Evolutionary conservation across 306 rosid species (phyloP), one percentile per base, ranked within the genome.

Genomic region (Begonia peltatifolia): DNA sequence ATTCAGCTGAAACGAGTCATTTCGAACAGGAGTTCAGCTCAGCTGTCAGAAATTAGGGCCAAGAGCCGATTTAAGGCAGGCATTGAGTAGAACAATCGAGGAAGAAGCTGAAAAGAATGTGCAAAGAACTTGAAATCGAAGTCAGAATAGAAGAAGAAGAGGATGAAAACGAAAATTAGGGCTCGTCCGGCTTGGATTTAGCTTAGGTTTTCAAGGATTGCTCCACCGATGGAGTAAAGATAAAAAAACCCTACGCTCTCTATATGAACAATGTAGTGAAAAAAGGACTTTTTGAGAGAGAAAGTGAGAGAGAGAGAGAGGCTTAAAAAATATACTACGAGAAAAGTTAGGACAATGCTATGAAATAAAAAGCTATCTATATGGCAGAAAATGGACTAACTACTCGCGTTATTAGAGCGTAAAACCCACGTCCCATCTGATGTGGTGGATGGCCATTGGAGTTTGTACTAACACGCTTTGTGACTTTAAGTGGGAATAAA

Each of bases 191-290:
- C 46, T 58, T 56, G 67, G 55, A 50, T 69, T 68, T 57, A 69
- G 64, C 67, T 14, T 60, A 64, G 36, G 72, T 68, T 64, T 56
- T 59, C 74, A 62, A 68, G 46, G 69, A 70, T 60, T 49, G 71
- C 53, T 63, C 60, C 74, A 54, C 56, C 51, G 59, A 50, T 47
- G 15, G 12, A 56, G 74, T 61, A 64, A 68, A 71, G 64, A 64
- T 59, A 59, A 63, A 70, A 23, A 58, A 80, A 74, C 83, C 87
- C 85, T 76, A 72, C 82, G 52, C 57, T 25, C 56, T 50, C 60
- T 57, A 44, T 58, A 60, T 54, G 57, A 44, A 62, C 67, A 35
- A 72, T 58, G 47, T 30, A 63, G 64, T 63, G 69, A 66, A 54
- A 71, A 65, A 43, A 30, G 58, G 53, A 13, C 16, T 14, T 64